Conservation (phyloP, 129 eudicot species). For the Artemisia argyi region DNA sequence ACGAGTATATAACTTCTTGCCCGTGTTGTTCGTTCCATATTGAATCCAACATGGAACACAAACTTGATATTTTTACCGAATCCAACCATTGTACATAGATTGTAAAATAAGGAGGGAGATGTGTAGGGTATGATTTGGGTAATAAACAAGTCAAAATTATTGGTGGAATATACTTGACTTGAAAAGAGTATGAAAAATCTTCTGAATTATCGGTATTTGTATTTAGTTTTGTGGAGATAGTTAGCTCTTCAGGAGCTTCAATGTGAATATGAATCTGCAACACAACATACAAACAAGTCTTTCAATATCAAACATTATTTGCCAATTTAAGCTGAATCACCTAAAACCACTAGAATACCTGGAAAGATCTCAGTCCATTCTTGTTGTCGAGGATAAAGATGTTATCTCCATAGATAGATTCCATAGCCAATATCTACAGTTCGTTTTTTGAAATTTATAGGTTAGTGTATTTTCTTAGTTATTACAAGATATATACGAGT, state of each 20-base stretch:
- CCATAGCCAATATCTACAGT: conserved; percentile 43
- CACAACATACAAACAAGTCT: background rate
- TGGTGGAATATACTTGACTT: conserved; percentile 74
- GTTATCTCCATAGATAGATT: conserved; percentile 81
- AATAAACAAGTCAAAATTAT: conserved; percentile 77
- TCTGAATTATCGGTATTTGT: conserved; percentile 24
- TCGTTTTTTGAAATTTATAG: too few relatives aligned
- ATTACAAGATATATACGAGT: too few relatives aligned
- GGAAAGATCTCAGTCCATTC: conserved; percentile 59
- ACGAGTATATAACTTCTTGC: conserved; percentile 80
- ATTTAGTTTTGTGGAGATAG: conserved; percentile 53
- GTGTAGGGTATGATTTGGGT: conserved; percentile 90
- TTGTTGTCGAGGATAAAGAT: conserved; percentile 56
- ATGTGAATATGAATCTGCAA: conserved; percentile 69
- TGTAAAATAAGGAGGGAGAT: conserved; percentile 58
- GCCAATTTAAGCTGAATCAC: background rate
- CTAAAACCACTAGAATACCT: conserved; percentile 41
- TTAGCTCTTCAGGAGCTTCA: conserved; percentile 50
- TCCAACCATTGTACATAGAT: conserved; percentile 80
- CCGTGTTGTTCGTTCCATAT: conserved; percentile 79
- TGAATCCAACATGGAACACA: conserved; percentile 78
- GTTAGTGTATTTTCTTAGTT: too few relatives aligned
- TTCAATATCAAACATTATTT: background rate
- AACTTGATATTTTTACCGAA: conserved; percentile 51
- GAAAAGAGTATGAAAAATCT: conserved; percentile 69